Evolutionary conservation across 2,329 filamentous ascomycete genomes (phyloP), one percentile per base, ranked within the genome.

Genomic region (Trichoderma sp.): DNA sequence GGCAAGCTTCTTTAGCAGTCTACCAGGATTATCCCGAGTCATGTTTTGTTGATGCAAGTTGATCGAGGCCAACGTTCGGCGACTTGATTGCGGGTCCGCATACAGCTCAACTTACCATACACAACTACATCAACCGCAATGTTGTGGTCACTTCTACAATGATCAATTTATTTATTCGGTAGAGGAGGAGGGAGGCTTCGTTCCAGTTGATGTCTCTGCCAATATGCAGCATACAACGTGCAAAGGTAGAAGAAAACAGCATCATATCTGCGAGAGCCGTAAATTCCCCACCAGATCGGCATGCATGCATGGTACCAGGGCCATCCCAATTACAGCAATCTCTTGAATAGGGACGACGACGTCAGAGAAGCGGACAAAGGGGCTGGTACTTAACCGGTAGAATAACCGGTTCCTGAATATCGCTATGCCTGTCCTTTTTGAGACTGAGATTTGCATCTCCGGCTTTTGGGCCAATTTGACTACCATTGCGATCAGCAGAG

Each of bases 391-490:
- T 63, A 39, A 8, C 59, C 68, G 58, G 30, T 34, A 17, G 26
- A 55, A 63, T 57, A 62, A 6, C 67, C 67, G 67, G 67, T 55
- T 53, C 58, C 67, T 70, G 67, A 62, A 63, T 63, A 70, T 70
- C 67, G n/a, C 20, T 69, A 3, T 62, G n/a, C 11, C 17, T 53
- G 26, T 32, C 20, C 11, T 43, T 9, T 50, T 26, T 70, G 36
- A 28, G 30, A 12, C 55, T 59, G 53, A 15, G 55, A 61, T 61
- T 47, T 61, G n/a, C 36, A 34, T 20, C 13, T 13, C 13, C 17
- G 12, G 4, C 43, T 13, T 39, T 61, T 34, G 4, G 13, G 39
- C 11, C 55, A 47, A 59, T 34, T 68, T 59, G 53, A 26, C 36
- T 59, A 61, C 12, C 55, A 68, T 61, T 68, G 36, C n/a, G 66